Percentiles rank a stretch among this genome's conserved stretches.
Evolutionary conservation across 2,329 filamentous ascomycete genomes (phyloP).

Genomic region (Fonsecaea monophora): DNA sequence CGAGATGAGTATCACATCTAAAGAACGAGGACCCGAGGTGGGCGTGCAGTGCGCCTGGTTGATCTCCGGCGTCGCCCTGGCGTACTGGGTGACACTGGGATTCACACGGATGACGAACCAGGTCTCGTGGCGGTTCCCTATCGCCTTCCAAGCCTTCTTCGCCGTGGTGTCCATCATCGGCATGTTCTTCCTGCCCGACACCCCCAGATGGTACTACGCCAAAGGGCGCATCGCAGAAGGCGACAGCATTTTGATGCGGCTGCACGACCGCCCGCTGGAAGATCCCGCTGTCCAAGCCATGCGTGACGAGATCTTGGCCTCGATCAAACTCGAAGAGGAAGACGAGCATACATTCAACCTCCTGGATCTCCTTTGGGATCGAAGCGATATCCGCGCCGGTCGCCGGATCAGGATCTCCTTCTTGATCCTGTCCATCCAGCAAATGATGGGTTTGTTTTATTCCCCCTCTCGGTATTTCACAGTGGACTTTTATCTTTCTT

Average conservation of each 20-base stretch:
- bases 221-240: slow-evolving; percentile 40
- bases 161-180: slow-evolving; percentile 39
- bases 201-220: slow-evolving; percentile 44
- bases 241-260: slow-evolving; percentile 36
- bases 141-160: slow-evolving; percentile 44
- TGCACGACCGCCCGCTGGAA: slow-evolving; percentile 30
- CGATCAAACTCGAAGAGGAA: slow-evolving; percentile 34
- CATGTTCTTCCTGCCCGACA: slow-evolving; percentile 41
- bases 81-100: slow-evolving; percentile 45
- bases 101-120: slow-evolving; percentile 41
- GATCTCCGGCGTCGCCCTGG: slow-evolving; percentile 41
- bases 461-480: background rate
- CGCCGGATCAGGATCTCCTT: slow-evolving; percentile 49
- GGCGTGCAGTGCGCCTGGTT: slow-evolving; percentile 43
- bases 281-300: slow-evolving; percentile 37
- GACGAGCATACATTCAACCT: slow-evolving; percentile 42
- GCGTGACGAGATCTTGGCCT: slow-evolving; percentile 40
- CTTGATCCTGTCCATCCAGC: slow-evolving; percentile 43
- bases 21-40: slow-evolving; percentile 42
- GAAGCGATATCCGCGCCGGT: slow-evolving; percentile 46
- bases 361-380: slow-evolving; percentile 44
- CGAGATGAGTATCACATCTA: slow-evolving; percentile 43
- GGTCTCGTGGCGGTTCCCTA: slow-evolving; percentile 45
- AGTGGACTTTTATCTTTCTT: background rate
- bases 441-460: slow-evolving; percentile 41